These are phyloP conservation scores for Mucor racemosus DNA, from an alignment of 371 early-diverging fungal species.

Conservation along the genomic window DNA sequence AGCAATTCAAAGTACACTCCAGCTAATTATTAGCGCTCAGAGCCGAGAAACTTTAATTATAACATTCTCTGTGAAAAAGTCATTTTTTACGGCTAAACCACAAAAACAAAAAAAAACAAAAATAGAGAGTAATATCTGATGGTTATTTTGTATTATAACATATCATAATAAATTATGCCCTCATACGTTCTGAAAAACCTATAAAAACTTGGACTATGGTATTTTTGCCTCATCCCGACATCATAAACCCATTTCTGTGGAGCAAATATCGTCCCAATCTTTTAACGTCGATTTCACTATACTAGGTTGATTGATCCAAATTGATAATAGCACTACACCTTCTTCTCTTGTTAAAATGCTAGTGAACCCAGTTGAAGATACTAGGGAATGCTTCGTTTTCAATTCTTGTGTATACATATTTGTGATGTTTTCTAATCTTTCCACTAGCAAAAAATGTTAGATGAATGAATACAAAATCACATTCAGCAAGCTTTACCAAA, in stretches of 20 bases:
- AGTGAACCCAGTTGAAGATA: slow-evolving; percentile 24
- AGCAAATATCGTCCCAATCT: slow-evolving; percentile 44
- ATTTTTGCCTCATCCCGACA: background rate
- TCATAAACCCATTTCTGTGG: slow-evolving; percentile 20
- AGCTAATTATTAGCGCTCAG: no score
- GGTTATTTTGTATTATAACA: no score
- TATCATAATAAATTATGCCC: no score
- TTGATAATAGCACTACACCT: slow-evolving; percentile 41
- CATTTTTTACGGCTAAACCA: no score
- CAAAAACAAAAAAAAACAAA: no score
- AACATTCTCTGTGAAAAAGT: no score
- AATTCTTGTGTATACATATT: slow-evolving; percentile 42
- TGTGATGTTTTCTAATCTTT: slow-evolving; percentile 12
- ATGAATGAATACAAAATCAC: background rate
- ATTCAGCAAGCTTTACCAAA: slow-evolving; percentile 30
- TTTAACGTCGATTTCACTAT: slow-evolving; percentile 25
- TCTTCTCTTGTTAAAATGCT: slow-evolving; percentile 37
- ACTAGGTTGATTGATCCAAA: slow-evolving; percentile 50
- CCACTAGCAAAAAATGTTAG: background rate
- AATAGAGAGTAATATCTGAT: no score
- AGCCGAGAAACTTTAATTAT: no score
- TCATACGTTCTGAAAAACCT: no score
- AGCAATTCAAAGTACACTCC: no score
- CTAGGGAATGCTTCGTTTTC: slow-evolving; percentile 24
- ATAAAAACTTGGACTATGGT: no score